A percentile compares a stretch with the other conserved stretches of the same genome.
phyloP scores from a whole-genome alignment of 805 yeast species.

The Barnettozyma populi region DNA sequence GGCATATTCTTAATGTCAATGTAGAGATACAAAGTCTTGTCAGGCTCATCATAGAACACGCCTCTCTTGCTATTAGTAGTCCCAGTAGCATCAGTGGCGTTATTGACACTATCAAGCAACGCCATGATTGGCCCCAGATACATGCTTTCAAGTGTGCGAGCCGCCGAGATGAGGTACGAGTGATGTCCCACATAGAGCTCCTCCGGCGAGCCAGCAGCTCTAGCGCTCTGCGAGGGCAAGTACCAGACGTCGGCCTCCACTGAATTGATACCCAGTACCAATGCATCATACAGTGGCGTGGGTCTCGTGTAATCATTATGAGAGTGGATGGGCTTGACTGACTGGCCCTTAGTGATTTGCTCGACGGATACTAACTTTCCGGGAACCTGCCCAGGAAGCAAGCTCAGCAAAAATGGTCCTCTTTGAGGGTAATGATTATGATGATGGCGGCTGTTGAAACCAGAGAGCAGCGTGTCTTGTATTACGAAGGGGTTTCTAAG shows the following conservation, averaged over 20 bases:
- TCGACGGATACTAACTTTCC: background rate
- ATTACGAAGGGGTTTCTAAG: background rate
- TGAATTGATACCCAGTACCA: slow-evolving; percentile 44
- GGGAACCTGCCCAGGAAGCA: background rate
- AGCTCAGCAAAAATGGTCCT: background rate
- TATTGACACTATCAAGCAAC: slow-evolving; percentile 40
- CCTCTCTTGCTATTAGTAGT: slow-evolving; percentile 10
- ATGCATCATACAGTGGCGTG: slow-evolving; percentile 54
- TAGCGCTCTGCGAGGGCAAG: slow-evolving; percentile 2
- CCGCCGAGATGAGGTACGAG: slow-evolving; percentile 36
- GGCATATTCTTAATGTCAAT: slow-evolving; percentile 59
- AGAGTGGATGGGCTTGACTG: slow-evolving; percentile 42
- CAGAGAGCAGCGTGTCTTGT: background rate
- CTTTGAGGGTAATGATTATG: background rate
- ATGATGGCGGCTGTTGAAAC: background rate
- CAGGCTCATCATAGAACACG: slow-evolving; percentile 33
- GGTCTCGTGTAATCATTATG: slow-evolving; percentile 68
- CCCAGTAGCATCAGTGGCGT: slow-evolving; percentile 11
- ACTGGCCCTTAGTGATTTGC: slow-evolving; percentile 1
- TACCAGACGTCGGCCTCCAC: slow-evolving; percentile 68
- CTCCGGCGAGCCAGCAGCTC: slow-evolving; percentile 10
- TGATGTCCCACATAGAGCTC: slow-evolving; percentile 62
- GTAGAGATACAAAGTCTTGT: slow-evolving; percentile 51
- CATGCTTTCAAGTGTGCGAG: slow-evolving; percentile 40
- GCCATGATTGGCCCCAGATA: slow-evolving; percentile 49